Conservation (phyloP, 306 rosid species). For the Ceratonia siliqua region DNA sequence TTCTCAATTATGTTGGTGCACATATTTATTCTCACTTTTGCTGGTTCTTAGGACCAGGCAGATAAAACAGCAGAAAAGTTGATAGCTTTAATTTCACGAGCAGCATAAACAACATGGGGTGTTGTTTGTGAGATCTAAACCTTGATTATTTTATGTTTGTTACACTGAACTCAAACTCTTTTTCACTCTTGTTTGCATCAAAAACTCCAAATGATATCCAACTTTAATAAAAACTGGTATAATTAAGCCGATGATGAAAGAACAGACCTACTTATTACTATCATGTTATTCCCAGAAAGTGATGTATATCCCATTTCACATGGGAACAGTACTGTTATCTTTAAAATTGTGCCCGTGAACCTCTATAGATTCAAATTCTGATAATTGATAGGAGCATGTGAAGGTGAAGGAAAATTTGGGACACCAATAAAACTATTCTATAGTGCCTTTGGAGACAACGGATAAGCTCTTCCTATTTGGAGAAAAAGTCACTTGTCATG, state of each 20-base stretch:
- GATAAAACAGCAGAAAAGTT: background rate
- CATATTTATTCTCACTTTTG: background rate
- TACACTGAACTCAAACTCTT: background rate
- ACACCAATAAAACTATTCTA: constrained; percentile 12
- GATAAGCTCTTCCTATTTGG: background rate
- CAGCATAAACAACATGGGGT: constrained; percentile 14
- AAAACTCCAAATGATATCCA: constrained; percentile 22
- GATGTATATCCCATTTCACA: constrained; percentile 28
- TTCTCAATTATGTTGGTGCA: background rate
- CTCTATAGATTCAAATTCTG: constrained; percentile 37
- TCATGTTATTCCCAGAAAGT: background rate
- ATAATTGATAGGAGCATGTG: constrained; percentile 33
- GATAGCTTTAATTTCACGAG: constrained; percentile 24
- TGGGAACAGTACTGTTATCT: constrained; percentile 34
- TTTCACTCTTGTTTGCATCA: background rate
- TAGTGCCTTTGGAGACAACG: background rate
- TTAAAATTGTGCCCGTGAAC: constrained; percentile 41
- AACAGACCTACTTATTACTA: background rate
- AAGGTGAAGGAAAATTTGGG: constrained; percentile 16
- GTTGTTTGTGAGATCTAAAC: constrained; percentile 35
- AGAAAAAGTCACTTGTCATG: constrained; percentile 26
- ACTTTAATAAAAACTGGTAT: background rate
- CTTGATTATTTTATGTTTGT: constrained; percentile 6
- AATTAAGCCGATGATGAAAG: background rate
- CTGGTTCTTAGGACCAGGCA: constrained; percentile 18